Percentiles rank a stretch among this genome's conserved stretches.
Evolutionary conservation across 176 grass and related monocot genomes (phyloP).

Genomic region (Oryza punctata): DNA sequence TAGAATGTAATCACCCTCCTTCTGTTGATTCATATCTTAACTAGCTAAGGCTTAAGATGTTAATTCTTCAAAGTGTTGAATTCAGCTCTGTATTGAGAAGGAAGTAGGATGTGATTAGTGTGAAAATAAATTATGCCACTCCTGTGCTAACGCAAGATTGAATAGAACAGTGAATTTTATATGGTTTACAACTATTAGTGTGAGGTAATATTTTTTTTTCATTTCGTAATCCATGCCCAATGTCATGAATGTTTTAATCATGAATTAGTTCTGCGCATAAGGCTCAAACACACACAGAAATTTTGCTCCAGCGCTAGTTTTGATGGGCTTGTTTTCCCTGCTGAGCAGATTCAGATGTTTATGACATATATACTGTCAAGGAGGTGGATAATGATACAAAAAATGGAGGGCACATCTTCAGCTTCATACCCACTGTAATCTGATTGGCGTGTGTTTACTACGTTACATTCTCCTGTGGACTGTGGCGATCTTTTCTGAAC

Average conservation of each 20-base stretch:
- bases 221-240: neutral
- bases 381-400: slow-evolving; percentile 44
- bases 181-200: neutral
- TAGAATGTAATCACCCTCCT: too few relatives aligned
- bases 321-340: too few relatives aligned
- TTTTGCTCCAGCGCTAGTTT: too few relatives aligned
- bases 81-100: neutral
- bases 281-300: neutral
- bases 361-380: slow-evolving; percentile 90
- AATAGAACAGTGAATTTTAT: neutral
- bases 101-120: slow-evolving; percentile 3
- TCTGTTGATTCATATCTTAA: neutral
- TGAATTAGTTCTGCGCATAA: neutral
- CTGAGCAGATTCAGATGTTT: slow-evolving; percentile 75
- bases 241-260: neutral
- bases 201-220: neutral
- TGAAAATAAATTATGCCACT: slow-evolving; percentile 24
- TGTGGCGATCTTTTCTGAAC: slow-evolving; percentile 10
- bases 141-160: neutral
- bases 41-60: neutral
- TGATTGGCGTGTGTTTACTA: neutral
- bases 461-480: neutral
- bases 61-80: neutral
- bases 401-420: slow-evolving; percentile 47
- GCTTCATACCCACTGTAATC: slow-evolving; percentile 67